A percentile compares a stretch with the other conserved stretches of the same genome.
Evolutionary conservation across 2,329 filamentous ascomycete species (phyloP).

Genomic region (Sarocladium strictum): DNA sequence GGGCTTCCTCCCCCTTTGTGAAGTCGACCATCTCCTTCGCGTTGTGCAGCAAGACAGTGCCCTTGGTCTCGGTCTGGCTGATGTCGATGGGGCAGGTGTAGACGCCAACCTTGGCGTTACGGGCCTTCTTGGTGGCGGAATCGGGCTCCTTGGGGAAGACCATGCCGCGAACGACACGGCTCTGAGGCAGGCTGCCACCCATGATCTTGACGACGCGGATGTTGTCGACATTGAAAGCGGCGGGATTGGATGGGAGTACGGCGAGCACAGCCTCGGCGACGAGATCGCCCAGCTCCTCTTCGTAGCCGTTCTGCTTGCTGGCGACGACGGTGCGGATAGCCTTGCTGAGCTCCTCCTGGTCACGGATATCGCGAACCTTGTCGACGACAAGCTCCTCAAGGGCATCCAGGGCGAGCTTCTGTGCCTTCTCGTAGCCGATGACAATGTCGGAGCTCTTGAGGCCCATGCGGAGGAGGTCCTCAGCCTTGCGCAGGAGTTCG

Average conservation of each 20-base stretch:
- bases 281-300: slow-evolving; percentile 79
- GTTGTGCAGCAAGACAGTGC: slow-evolving; percentile 92
- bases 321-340: slow-evolving; percentile 92
- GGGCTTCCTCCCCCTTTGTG: slow-evolving; percentile 90
- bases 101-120: slow-evolving; percentile 91
- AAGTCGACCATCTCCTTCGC: slow-evolving; percentile 99
- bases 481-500: slow-evolving; percentile 92
- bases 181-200: slow-evolving; percentile 93
- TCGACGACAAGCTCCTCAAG: slow-evolving; percentile 89
- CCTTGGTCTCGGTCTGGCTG: slow-evolving; percentile 97
- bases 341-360: slow-evolving; percentile 82
- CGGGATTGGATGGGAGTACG: slow-evolving; percentile 90
- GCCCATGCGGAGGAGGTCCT: slow-evolving; percentile 93
- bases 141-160: slow-evolving; percentile 96
- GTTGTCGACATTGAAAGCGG: slow-evolving; percentile 98
- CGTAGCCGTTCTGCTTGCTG: slow-evolving; percentile 92
- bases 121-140: slow-evolving; percentile 82
- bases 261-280: slow-evolving; percentile 81
- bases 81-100: slow-evolving; percentile 95
- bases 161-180: slow-evolving; percentile 94
- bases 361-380: slow-evolving; percentile 77
- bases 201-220: slow-evolving; percentile 99
- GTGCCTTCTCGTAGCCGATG: slow-evolving; percentile 90
- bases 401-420: slow-evolving; percentile 76
- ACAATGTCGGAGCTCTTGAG: slow-evolving; percentile 98